Conservation (phyloP, 768 basidiomycete genomes). For the Auriscalpium orientale region DNA sequence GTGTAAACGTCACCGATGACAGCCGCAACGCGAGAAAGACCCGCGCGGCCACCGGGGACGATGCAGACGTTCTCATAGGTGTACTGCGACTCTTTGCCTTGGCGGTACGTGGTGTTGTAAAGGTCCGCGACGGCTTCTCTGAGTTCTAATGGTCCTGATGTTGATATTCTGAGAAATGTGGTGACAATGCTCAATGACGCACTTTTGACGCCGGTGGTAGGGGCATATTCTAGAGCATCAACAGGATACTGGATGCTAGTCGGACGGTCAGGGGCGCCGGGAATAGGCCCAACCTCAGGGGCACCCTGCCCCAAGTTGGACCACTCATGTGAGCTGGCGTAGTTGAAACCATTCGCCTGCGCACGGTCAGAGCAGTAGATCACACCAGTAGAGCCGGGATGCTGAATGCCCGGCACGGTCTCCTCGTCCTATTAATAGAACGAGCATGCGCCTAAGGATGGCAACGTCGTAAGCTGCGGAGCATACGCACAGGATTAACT, state of each 20-base stretch:
- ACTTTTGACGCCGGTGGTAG: conserved; percentile 89
- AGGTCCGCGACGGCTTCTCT: conserved; percentile 85
- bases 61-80: conserved; percentile 92
- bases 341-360: conserved; percentile 91
- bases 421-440: conserved; percentile 58
- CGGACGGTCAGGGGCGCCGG: conserved; percentile 62
- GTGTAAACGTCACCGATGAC: conserved; percentile 88
- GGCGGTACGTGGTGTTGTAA: conserved; percentile 83
- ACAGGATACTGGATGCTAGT: conserved; percentile 54
- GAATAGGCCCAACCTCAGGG: conserved; percentile 82
- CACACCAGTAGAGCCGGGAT: conserved; percentile 57
- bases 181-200: not conserved
- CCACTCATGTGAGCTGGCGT: conserved; percentile 74
- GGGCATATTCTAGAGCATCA: conserved; percentile 84
- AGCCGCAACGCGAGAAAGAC: conserved; percentile 84
- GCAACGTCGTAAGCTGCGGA: not conserved
- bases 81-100: conserved; percentile 77
- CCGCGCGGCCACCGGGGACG: conserved; percentile 88
- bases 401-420: conserved; percentile 82
- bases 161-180: not conserved
- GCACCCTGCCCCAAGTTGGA: conserved; percentile 89
- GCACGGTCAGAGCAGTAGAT: conserved; percentile 91
- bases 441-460: not conserved
- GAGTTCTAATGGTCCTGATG: conserved; percentile 41
- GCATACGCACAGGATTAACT: conserved; percentile 51